Base-by-base conservation (phyloP, 148 eudicot genomes). In the Mesembryanthemum crystallinum region DNA sequence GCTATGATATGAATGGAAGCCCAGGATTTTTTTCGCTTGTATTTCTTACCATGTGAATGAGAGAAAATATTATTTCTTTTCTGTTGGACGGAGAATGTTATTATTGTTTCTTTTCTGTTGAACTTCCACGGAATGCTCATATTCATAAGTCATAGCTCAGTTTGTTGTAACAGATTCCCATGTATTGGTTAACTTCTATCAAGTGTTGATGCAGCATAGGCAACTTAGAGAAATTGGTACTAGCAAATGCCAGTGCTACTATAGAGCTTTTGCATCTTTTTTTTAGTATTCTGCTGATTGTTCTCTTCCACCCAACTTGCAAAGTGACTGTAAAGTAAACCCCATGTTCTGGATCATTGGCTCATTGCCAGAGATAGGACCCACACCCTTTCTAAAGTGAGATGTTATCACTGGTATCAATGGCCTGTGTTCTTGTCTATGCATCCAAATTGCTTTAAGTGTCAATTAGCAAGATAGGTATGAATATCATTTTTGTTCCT, bases 401-500 rank as follows among this genome's bases (percentile, higher is more conserved):
- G 51, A 23, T 72, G 30, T 69, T 23, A 39, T 15, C 10, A 32
- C 49, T 49, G 4, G 6, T 18, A 33, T 23, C 35, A 1, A 61
- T 61, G 10, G 17, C 33, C 25, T 73, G 66, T 23, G 13, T 1
- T 39, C 15, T 37, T 54, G 35, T 69, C 25, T 67, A 42, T 60
- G 5, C 28, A 5, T 15, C 42, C 11, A 3, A 28, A 21, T 17
- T 77, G 74, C 64, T 24, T 67, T 32, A 37, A n/a, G 18, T 61
- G 33, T 37, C 52, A 51, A 25, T 69, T 59, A 42, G 20, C 3
- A 77, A 74, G 29, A 29, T 28, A 60, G 73, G 32, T 33, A 32
- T 80, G 37, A 47, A 69, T 74, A 64, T 83, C 63, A 67, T 79
- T 66, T 80, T 78, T 66, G 23, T 73, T 79, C 28, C 39, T 83